These are phyloP conservation scores for Tephrocybe sp. DNA, from an alignment of 768 basidiomycete genomes.

Conservation along the genomic window DNA sequence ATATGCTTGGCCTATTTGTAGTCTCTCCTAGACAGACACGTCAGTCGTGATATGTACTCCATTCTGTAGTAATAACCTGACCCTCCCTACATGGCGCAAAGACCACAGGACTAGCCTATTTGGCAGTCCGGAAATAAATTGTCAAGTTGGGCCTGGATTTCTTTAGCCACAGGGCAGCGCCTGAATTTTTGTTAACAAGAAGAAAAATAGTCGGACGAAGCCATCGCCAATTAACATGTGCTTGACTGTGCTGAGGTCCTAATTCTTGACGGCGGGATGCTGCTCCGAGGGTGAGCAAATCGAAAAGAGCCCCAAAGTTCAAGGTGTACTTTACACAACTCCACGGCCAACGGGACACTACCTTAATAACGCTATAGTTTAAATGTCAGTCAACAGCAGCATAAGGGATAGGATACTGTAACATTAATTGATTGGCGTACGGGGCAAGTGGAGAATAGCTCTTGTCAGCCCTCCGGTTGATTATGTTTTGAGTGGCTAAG, in stretches of 20 bases:
- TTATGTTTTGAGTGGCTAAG: no score
- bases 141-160: constrained; percentile 44
- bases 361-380: constrained; percentile 17
- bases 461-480: no score
- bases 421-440: no score
- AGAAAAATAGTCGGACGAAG: constrained; percentile 15
- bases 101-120: no score
- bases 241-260: constrained; percentile 39
- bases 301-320: background rate
- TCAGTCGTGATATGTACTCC: no score
- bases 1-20: constrained; percentile 69
- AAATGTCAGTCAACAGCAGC: background rate
- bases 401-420: no score
- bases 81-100: no score
- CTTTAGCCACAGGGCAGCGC: constrained; percentile 57
- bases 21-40: no score
- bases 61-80: no score
- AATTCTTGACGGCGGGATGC: constrained; percentile 43
- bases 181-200: constrained; percentile 15
- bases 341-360: constrained; percentile 48
- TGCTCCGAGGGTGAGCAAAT: constrained; percentile 15
- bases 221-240: constrained; percentile 38
- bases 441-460: no score
- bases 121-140: constrained; percentile 45
- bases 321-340: constrained; percentile 43